Evolutionary conservation across 2,329 filamentous ascomycete species (phyloP).

Genomic region (Lecanosticta acicola): DNA sequence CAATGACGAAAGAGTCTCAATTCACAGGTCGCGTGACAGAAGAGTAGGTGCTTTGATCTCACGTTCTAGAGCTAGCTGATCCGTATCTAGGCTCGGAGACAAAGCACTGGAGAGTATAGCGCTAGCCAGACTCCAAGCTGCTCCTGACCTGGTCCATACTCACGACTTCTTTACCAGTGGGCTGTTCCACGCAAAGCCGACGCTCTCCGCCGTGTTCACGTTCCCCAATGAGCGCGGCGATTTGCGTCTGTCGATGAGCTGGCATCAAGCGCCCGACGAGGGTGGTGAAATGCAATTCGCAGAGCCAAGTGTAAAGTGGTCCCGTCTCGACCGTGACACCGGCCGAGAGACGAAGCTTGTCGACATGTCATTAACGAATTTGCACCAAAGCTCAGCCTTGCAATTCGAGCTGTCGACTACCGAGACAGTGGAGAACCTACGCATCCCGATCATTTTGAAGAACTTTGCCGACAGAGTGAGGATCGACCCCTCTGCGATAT

Average conservation of each 20-base stretch:
- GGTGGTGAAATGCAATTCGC: constrained; percentile 1
- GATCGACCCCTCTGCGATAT: constrained; percentile 8
- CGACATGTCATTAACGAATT: constrained; percentile 25
- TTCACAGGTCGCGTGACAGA: constrained; percentile 28
- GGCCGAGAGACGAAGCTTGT: constrained; percentile 20
- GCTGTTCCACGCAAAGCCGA: constrained; percentile 26
- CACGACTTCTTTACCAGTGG: constrained; percentile 14
- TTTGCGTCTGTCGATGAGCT: constrained; percentile 24
- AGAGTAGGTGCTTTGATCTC: constrained; percentile 30
- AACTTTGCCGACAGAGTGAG: constrained; percentile 19
- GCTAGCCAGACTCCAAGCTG: constrained; percentile 17
- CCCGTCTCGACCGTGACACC: constrained; percentile 23
- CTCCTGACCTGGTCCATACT: constrained; percentile 22
- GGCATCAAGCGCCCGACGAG: constrained; percentile 16
- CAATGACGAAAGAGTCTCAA: constrained; percentile 28
- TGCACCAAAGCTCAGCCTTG: constrained; percentile 28
- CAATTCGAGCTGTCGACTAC: constrained; percentile 27
- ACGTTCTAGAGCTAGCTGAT: no score
- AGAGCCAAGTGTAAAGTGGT: constrained; percentile 22
- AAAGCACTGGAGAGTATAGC: constrained; percentile 15
- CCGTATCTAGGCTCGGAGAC: constrained; percentile 26
- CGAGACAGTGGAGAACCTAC: constrained; percentile 14
- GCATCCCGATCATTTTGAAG: constrained; percentile 12
- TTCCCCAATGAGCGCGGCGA: constrained; percentile 24
- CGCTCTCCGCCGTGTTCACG: constrained; percentile 27